These are phyloP conservation scores for Saururus chinensis DNA, from an alignment of 164 flowering plant genomes.

Conservation along the genomic window DNA sequence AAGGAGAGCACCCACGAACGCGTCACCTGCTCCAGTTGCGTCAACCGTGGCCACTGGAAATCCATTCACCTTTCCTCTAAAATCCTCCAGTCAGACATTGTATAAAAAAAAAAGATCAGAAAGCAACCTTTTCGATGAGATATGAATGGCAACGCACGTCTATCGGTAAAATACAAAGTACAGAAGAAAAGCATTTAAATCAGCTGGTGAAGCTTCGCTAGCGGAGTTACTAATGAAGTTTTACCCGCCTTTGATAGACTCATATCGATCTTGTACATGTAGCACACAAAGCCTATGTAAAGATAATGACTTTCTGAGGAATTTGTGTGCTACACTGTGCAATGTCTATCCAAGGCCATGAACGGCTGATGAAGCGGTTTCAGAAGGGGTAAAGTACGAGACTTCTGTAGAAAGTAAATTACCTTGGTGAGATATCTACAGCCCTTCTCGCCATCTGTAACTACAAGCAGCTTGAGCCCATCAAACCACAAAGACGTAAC, in stretches of 20 bases:
- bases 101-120: neutral
- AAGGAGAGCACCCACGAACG: slow-evolving; percentile 69
- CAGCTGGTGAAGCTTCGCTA: neutral
- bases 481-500: slow-evolving; percentile 46
- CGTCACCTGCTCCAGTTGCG: slow-evolving; percentile 81
- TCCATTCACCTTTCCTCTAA: slow-evolving; percentile 50
- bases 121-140: neutral
- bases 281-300: too few relatives aligned
- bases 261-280: too few relatives aligned
- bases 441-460: slow-evolving; percentile 70
- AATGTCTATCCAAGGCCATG: too few relatives aligned
- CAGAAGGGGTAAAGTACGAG: too few relatives aligned
- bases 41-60: slow-evolving; percentile 50
- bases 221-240: too few relatives aligned
- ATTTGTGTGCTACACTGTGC: too few relatives aligned
- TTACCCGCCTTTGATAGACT: too few relatives aligned
- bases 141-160: too few relatives aligned
- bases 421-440: slow-evolving; percentile 77
- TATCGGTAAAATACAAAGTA: neutral
- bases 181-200: neutral
- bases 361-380: too few relatives aligned
- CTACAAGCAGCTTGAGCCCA: slow-evolving; percentile 48
- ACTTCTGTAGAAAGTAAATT: neutral
- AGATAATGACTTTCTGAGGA: too few relatives aligned
- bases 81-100: slow-evolving; percentile 21